Conservation (phyloP, 2,329 filamentous ascomycete species). For the Aspergillus carbonarius region DNA sequence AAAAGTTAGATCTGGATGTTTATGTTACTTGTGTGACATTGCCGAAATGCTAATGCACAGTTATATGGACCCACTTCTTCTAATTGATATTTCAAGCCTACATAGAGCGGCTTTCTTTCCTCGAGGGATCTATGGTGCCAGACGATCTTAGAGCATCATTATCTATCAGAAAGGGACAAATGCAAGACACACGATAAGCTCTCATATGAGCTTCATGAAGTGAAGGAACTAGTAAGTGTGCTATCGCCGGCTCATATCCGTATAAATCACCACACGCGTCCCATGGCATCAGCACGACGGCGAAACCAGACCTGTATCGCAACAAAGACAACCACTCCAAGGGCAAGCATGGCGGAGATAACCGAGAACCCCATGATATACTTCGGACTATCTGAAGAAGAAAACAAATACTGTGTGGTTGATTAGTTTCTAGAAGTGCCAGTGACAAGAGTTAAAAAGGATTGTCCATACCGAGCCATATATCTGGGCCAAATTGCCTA, state of each 20-base stretch:
- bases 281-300: background rate
- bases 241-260: background rate
- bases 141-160: too few species aligned
- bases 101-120: too few species aligned
- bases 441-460: too few species aligned
- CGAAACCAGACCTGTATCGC: conserved; percentile 24
- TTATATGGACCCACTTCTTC: too few species aligned
- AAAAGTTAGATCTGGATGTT: background rate
- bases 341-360: conserved; percentile 32
- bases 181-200: too few species aligned
- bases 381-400: conserved; percentile 49
- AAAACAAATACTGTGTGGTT: conserved; percentile 47
- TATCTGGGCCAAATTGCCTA: conserved; percentile 57
- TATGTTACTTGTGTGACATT: too few species aligned
- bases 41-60: too few species aligned
- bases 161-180: too few species aligned
- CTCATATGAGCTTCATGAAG: too few species aligned
- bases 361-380: conserved; percentile 48
- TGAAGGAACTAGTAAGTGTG: too few species aligned
- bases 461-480: conserved; percentile 41
- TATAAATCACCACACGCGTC: background rate
- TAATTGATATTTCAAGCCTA: too few species aligned
- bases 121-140: too few species aligned
- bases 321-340: conserved; percentile 31
- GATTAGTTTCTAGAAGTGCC: background rate